These are phyloP conservation scores for Tricholoma terreum DNA, from an alignment of 768 basidiomycete genomes.

Conservation along the genomic window DNA sequence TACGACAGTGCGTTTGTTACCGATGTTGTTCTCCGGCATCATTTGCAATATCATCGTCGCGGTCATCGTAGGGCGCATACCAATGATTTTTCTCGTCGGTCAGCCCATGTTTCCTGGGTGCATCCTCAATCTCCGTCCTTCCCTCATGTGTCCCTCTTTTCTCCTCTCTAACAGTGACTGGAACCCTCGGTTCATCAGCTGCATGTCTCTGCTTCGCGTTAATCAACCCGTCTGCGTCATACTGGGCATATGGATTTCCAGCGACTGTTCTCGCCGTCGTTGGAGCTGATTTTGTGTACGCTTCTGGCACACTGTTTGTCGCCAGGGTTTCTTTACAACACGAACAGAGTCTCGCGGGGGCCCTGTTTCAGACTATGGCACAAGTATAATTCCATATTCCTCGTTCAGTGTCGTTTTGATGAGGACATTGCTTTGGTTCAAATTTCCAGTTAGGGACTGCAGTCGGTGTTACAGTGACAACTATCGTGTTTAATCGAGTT, in stretches of 20 bases:
- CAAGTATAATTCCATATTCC: conserved; percentile 41
- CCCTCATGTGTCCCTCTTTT: neutral
- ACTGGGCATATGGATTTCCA: conserved; percentile 79
- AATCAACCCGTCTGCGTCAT: conserved; percentile 52
- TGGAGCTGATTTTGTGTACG: conserved; percentile 76
- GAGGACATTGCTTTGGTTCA: neutral
- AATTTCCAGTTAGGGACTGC: conserved; percentile 58
- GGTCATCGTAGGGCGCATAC: conserved; percentile 50
- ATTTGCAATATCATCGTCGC: conserved; percentile 66
- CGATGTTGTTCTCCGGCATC: conserved; percentile 67
- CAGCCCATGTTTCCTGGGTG: conserved; percentile 13
- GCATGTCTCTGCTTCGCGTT: conserved; percentile 68
- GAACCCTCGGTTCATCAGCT: conserved; percentile 54
- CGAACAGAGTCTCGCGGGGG: conserved; percentile 76
- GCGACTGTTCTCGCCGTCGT: conserved; percentile 61
- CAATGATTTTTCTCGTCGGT: conserved; percentile 59
- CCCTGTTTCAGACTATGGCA: conserved; percentile 75
- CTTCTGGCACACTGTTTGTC: conserved; percentile 71
- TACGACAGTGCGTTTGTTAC: conserved; percentile 64
- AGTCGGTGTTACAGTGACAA: conserved; percentile 67
- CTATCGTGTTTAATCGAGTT: conserved; percentile 66
- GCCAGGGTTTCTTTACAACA: conserved; percentile 62
- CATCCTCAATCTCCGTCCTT: neutral
- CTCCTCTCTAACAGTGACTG: conserved; percentile 25
- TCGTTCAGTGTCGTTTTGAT: neutral